Base-by-base conservation (phyloP, 164 flowering plant species). In the Akebia trifoliata region DNA sequence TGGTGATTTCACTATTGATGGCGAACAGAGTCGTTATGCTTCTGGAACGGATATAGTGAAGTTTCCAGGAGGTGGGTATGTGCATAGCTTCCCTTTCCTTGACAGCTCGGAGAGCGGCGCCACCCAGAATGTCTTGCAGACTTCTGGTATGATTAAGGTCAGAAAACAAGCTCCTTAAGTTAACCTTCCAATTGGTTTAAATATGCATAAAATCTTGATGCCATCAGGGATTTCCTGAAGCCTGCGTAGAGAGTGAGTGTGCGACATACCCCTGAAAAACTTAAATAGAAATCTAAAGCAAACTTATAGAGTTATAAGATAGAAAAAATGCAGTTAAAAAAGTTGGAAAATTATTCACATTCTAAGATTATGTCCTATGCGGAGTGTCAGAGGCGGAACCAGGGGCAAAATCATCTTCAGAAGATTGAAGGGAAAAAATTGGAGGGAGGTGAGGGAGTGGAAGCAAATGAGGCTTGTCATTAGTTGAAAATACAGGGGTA, bases 101-200 rank as follows among this genome's bases (percentile, higher is more conserved):
- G 97, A 94, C 75, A 86, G 78, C 72, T 87, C 96, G 20, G 97
- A 87, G 63, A 86, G 93, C 72, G 93, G 90, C 25, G 90, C 97
- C 37, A 82, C 97, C 43, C 89, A 87, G 62, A 92, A 73, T 65
- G 66, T 85, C 38, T 66, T 85, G 57, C 69, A 72, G 59, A 68
- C 72, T 54, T 78, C 95, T 61, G 81, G 86, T 54, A 70, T 74
- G 78, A 69, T 60, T 54, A 86, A 80, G 90, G 99, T 87, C 51
- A 72, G 78, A 49, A 45, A 20, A 34, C 18, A 24, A 9, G 29
- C 36, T 15, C 17, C 46, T 22, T 45, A 8, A 39, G 17, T 50
- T 37, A 42, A 36, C 20, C 40, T 63, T 56, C 3, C 7, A 12
- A 47, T 4, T 49, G 12, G 12, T 25, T 28, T 2, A 42, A 30